Conservation (phyloP, 2,329 filamentous ascomycete genomes). For the Colletotrichum sidae region DNA sequence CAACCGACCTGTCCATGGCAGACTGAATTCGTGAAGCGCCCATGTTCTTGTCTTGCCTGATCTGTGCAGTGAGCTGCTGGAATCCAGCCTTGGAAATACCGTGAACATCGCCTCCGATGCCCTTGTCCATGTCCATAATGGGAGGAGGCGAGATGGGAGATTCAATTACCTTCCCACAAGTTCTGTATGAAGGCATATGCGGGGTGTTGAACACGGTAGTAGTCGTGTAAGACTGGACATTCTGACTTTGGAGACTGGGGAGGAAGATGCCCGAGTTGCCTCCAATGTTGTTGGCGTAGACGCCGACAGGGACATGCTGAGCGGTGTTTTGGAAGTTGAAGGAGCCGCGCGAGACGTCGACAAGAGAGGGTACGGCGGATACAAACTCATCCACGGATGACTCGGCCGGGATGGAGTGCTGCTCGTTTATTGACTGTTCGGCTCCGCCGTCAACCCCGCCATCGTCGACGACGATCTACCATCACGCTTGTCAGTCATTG, state of each 20-base stretch:
- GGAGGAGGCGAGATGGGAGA: not conserved
- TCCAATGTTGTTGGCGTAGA: not conserved
- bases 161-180: not conserved
- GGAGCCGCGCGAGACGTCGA: not conserved
- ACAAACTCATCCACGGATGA: not conserved
- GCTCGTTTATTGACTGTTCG: slow-evolving; percentile 40
- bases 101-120: not conserved
- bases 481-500: slow-evolving; percentile 6
- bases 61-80: slow-evolving; percentile 21
- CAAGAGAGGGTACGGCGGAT: not conserved
- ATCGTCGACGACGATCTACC: slow-evolving; percentile 31
- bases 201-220: not conserved
- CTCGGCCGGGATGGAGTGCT: slow-evolving; percentile 28
- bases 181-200: not conserved
- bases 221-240: not conserved
- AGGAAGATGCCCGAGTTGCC: not conserved
- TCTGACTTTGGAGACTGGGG: not conserved
- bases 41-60: not conserved
- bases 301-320: not conserved
- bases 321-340: not conserved
- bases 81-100: slow-evolving; percentile 26
- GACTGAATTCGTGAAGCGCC: too few species aligned
- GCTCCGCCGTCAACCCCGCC: slow-evolving; percentile 27
- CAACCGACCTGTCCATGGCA: too few species aligned
- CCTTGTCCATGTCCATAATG: not conserved